Percentiles rank a stretch among this genome's conserved stretches.
Conservation (phyloP, 2,329 filamentous ascomycete genomes). For the Podosphaera leucotricha region DNA sequence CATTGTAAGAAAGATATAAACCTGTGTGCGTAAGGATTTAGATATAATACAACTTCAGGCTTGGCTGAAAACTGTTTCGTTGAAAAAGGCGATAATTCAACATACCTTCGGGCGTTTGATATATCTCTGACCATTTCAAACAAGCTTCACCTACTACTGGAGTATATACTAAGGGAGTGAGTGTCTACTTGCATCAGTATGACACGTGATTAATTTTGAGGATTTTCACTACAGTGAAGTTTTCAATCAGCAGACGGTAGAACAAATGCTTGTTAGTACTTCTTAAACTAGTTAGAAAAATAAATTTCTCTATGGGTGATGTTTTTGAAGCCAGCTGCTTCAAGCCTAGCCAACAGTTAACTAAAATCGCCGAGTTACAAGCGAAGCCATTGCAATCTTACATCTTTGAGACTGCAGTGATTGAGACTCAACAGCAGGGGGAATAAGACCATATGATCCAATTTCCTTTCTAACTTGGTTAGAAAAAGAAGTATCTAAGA, state of each 20-base stretch:
- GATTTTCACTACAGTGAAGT: conserved; percentile 8
- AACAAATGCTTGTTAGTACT: conserved; percentile 14
- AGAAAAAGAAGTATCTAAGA: conserved; percentile 12
- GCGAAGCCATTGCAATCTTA: conserved; percentile 2
- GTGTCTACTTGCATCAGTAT: conserved; percentile 2
- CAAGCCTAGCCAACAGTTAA: conserved; percentile 7
- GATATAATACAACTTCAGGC: not conserved
- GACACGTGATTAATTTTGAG: conserved; percentile 2
- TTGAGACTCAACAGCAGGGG: conserved; percentile 13
- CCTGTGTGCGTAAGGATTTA: conserved; percentile 6
- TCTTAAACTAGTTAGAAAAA: conserved; percentile 13
- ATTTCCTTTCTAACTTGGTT: conserved; percentile 9
- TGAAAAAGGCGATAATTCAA: not conserved
- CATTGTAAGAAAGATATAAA: conserved; percentile 47
- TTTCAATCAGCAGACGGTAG: conserved; percentile 12
- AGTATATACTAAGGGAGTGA: conserved; percentile 35
- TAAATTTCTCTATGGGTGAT: conserved; percentile 14
- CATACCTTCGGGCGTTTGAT: conserved; percentile 41
- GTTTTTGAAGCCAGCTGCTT: conserved; percentile 13
- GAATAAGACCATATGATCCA: conserved; percentile 11
- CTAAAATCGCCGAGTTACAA: not conserved
- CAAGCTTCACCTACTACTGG: conserved; percentile 47
- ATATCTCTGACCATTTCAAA: conserved; percentile 51
- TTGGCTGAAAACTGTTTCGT: not conserved
- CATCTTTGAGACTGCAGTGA: conserved; percentile 12